Conservation (phyloP, 2,329 filamentous ascomycete genomes). For the Cladophialophora carrionii region DNA sequence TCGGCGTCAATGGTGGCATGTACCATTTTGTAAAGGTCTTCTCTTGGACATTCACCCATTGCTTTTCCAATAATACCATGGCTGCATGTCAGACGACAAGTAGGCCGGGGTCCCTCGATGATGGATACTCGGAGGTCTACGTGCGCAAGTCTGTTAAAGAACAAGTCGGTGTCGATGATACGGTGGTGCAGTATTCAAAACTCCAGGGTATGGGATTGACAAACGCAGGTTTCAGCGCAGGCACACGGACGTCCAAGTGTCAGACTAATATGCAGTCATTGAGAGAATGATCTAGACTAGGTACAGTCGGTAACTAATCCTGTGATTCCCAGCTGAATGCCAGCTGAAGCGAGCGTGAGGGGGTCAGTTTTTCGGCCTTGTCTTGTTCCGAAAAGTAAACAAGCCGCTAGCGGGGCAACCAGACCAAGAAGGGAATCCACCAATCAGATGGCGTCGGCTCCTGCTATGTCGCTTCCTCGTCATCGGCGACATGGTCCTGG, state of each 20-base stretch:
- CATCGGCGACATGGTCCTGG: not conserved
- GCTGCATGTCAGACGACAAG: slow-evolving; percentile 33
- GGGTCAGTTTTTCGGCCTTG: not conserved
- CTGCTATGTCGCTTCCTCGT: not conserved
- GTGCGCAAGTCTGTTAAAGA: not conserved
- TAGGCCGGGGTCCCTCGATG: not conserved
- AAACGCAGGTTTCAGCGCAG: slow-evolving; percentile 1
- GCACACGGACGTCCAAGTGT: not conserved
- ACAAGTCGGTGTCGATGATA: slow-evolving; percentile 1
- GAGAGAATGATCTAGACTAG: slow-evolving; percentile 6
- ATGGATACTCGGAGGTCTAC: not conserved
- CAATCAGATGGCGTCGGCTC: not conserved
- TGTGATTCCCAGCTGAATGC: slow-evolving; percentile 5
- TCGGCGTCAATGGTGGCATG: slow-evolving; percentile 22
- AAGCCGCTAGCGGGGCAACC: not conserved
- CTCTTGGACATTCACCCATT: slow-evolving; percentile 80
- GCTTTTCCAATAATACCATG: slow-evolving; percentile 60
- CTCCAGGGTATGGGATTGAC: not conserved
- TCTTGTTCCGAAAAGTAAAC: not conserved
- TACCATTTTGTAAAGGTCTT: slow-evolving; percentile 99
- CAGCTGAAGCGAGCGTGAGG: slow-evolving; percentile 14
- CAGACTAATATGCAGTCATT: slow-evolving; percentile 11
- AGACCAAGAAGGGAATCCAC: not conserved
- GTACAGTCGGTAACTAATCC: slow-evolving; percentile 1
- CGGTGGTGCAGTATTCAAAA: not conserved